Evolutionary conservation across 257 asterid species (phyloP).

Genomic region (Fraxinus excelsior): DNA sequence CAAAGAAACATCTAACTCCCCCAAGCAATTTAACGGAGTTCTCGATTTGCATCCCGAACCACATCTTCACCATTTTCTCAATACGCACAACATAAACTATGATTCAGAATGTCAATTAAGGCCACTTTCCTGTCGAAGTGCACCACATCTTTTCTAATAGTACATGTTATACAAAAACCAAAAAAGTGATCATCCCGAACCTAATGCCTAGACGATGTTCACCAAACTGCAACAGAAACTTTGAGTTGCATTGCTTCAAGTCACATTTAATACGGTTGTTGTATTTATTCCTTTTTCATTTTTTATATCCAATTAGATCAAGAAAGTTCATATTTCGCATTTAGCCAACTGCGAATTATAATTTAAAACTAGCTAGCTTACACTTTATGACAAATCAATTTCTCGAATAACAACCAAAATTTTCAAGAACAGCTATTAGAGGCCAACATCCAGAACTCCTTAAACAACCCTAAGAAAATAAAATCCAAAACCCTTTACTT

Average conservation of each 20-base stretch:
- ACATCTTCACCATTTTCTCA: background rate
- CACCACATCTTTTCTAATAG: background rate
- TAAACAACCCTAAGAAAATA: conserved; percentile 9
- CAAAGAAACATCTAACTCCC: background rate
- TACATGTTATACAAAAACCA: background rate
- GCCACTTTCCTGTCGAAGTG: background rate
- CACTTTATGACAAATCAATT: background rate
- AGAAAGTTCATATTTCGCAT: background rate
- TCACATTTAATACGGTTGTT: background rate
- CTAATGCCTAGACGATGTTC: background rate
- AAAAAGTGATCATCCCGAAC: background rate
- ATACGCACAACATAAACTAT: background rate
- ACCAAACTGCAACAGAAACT: background rate
- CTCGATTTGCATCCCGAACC: background rate
- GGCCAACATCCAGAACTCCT: background rate
- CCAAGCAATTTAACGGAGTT: background rate
- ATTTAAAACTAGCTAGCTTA: background rate
- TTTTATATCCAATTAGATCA: background rate
- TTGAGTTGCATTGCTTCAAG: background rate
- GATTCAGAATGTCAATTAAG: background rate
- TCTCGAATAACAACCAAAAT: background rate
- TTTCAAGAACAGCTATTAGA: background rate
- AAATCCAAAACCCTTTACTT: conserved; percentile 10
- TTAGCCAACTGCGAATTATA: background rate
- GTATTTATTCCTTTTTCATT: background rate